Conservation (phyloP, 768 basidiomycete species). For the Sistotremastrum suecicum region DNA sequence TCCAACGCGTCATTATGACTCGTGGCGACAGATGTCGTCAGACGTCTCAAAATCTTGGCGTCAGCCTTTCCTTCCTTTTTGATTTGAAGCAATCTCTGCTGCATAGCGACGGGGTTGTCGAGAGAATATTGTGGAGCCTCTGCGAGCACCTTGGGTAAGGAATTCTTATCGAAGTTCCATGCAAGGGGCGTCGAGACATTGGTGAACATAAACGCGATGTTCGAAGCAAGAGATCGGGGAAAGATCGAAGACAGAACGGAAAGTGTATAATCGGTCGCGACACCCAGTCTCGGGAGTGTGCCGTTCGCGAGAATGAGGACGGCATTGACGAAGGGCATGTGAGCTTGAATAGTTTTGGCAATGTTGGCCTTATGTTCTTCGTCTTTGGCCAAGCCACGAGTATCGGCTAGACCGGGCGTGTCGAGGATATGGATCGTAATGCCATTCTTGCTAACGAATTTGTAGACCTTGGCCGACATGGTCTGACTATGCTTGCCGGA, state of each 20-base stretch:
- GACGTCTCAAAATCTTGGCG: not conserved
- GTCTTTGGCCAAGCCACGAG: conserved; percentile 15
- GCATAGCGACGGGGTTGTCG: not conserved
- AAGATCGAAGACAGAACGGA: conserved; percentile 13
- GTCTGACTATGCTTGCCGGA: conserved; percentile 4
- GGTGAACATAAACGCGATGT: conserved; percentile 17
- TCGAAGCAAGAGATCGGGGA: conserved; percentile 12
- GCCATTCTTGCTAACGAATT: conserved; percentile 1
- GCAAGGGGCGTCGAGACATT: conserved; percentile 8
- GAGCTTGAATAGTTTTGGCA: conserved; percentile 11
- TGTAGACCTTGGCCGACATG: conserved; percentile 3
- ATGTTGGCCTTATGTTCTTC: conserved; percentile 14
- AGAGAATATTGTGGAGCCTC: not conserved
- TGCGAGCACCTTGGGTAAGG: conserved; percentile 9
- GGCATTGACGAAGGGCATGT: conserved; percentile 11
- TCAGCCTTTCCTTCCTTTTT: not conserved
- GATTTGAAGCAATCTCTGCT: not conserved
- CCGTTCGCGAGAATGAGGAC: conserved; percentile 19
- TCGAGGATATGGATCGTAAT: conserved; percentile 13
- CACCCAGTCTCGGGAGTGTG: conserved; percentile 11
- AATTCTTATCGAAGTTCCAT: conserved; percentile 9
- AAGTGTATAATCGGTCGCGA: conserved; percentile 16
- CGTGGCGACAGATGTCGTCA: not conserved
- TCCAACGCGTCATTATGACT: not conserved
- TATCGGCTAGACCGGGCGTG: conserved; percentile 18